These are phyloP conservation scores for Xylariaceae sp. DNA, from an alignment of 2,329 filamentous ascomycete genomes.

Conservation along the genomic window DNA sequence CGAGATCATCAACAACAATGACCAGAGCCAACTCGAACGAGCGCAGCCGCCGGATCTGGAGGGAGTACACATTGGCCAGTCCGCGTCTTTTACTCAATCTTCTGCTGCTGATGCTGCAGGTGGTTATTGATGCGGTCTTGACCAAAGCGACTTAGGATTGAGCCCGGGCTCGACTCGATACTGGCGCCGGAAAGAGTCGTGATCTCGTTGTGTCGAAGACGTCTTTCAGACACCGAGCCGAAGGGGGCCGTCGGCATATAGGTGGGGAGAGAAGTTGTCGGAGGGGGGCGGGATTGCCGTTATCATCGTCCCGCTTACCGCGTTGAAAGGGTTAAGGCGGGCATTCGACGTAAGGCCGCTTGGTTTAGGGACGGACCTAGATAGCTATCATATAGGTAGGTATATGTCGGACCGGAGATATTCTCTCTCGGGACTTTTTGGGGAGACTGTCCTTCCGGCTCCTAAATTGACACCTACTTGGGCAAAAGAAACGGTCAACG, in stretches of 20 bases:
- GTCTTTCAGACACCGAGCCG: constrained; percentile 75
- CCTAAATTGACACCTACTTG: too few species aligned
- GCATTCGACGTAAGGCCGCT: too few species aligned
- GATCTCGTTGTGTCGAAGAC: constrained; percentile 85
- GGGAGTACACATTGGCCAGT: constrained; percentile 83
- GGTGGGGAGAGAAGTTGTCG: constrained; percentile 66
- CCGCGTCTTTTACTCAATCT: constrained; percentile 51
- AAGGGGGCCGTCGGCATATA: constrained; percentile 81
- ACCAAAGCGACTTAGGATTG: constrained; percentile 91
- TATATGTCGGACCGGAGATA: too few species aligned
- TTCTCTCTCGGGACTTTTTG: too few species aligned
- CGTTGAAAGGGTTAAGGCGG: too few species aligned
- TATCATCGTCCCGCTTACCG: constrained; percentile 41
- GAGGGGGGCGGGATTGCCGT: constrained; percentile 59
- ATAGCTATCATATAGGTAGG: too few species aligned
- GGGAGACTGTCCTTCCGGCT: too few species aligned
- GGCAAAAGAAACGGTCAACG: too few species aligned
- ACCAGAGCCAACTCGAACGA: constrained; percentile 86
- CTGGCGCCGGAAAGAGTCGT: constrained; percentile 74
- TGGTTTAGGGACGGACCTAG: too few species aligned
- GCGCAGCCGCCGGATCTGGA: constrained; percentile 88
- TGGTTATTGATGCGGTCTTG: constrained; percentile 80
- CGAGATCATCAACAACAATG: constrained; percentile 76
- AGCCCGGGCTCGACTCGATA: constrained; percentile 80
- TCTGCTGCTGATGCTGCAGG: constrained; percentile 49